Base-by-base conservation (phyloP, 371 early-diverging fungal species). In the Mortierella sp. region DNA sequence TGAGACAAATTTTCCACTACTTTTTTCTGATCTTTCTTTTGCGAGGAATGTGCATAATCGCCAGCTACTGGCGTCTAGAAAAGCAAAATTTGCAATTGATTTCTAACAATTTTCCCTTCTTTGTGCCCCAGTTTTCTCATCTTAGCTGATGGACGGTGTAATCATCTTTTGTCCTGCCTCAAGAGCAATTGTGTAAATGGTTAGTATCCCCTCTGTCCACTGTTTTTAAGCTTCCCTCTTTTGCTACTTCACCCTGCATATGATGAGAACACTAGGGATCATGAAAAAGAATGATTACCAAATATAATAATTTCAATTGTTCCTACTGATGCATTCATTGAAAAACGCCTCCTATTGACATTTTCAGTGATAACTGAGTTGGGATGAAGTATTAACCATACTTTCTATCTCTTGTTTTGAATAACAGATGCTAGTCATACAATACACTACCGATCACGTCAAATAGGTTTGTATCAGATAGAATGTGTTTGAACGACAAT, bases 1-100 rank as follows among this genome's bases (percentile, higher is more conserved):
- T 78, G 78, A 78, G 78, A 78, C 78, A 78, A 78, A 69, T 49
- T 78, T 59, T 68, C 78, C 78, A 78, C 73, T 61, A 43, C 15
- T 34, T 56, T 68, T 68, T 61, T 70, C 66, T 64, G 65, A 65
- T 42, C 26, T 31, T 54, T 59, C 47, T 42, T 17, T 58, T 31
- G 34, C 22, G 57, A 15, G 37, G 26, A 28, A 23, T 53, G 45
- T 19, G 45, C n/a, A n/a, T 6, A 45, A 45, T n/a, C 45, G 19
- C 6, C 19, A 13, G 40, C 19, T 45, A 45, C n/a, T 45, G 6
- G n/a, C 15, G 45, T 45, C n/a, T 19, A 15, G 19, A 19, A 3
- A 6, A 45, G 15, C 45, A n/a, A 6, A 15, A 6, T 45, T 19
- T 5, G n/a, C n/a, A n/a, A 45, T 10, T 8, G 10, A 12, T 12